Evolutionary conservation across 2,329 filamentous ascomycete genomes (phyloP).

Genomic region (Bisporella sp.): DNA sequence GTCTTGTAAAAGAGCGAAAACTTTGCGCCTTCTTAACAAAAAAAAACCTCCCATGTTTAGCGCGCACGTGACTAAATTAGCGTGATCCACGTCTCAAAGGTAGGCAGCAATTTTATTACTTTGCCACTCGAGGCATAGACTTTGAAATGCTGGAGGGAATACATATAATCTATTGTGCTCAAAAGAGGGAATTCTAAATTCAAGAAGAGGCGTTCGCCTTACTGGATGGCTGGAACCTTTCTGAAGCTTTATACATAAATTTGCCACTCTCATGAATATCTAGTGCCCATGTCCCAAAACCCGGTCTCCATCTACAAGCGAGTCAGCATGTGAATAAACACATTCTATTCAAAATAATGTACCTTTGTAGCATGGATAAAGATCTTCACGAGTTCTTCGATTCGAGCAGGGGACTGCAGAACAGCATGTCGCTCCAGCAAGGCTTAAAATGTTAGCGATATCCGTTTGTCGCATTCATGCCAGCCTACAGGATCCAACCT

Average conservation of each 20-base stretch:
- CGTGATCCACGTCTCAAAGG: too few relatives aligned
- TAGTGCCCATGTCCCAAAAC: constrained; percentile 64
- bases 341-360: constrained; percentile 23
- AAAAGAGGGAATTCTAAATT: too few relatives aligned
- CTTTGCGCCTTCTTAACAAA: constrained; percentile 12
- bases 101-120: too few relatives aligned
- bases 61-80: too few relatives aligned
- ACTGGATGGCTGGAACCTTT: too few relatives aligned
- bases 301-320: constrained; percentile 57
- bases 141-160: too few relatives aligned
- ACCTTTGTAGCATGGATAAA: constrained; percentile 86
- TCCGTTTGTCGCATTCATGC: too few relatives aligned
- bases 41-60: constrained; percentile 1
- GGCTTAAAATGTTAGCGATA: constrained; percentile 35
- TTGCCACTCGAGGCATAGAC: too few relatives aligned
- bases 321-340: background rate
- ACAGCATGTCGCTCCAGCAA: constrained; percentile 69
- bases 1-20: constrained; percentile 3
- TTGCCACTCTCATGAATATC: background rate
- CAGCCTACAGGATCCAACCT: constrained; percentile 57
- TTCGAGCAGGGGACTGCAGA: constrained; percentile 64
- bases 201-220: too few relatives aligned
- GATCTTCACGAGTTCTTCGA: constrained; percentile 77
- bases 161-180: too few relatives aligned
- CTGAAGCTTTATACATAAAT: too few relatives aligned